Evolutionary conservation across 352 stramenopile genomes (phyloP).

Genomic region (Pythium aristosporum): DNA sequence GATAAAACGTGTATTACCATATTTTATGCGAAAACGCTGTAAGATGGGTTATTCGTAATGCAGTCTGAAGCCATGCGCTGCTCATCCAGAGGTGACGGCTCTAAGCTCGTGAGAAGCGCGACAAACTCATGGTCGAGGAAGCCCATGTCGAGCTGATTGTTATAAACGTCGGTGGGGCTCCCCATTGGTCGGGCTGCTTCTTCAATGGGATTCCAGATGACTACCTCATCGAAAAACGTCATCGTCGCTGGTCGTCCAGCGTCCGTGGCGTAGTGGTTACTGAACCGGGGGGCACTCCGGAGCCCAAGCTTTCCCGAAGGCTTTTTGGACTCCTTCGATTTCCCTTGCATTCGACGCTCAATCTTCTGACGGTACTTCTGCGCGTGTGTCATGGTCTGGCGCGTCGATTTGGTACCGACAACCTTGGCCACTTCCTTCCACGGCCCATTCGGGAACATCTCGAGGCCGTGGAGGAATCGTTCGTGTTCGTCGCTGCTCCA

Average conservation of each 20-base stretch:
- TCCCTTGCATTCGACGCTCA: neutral
- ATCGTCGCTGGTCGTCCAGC: neutral
- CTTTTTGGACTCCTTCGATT: neutral
- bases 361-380: constrained; percentile 6
- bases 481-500: constrained; percentile 5
- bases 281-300: no score
- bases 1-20: no score
- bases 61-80: no score
- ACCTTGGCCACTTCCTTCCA: constrained; percentile 3
- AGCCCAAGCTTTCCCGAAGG: neutral
- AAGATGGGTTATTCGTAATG: no score
- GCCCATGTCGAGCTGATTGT: neutral
- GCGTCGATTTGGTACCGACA: neutral
- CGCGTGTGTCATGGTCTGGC: neutral
- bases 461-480: neutral
- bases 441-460: neutral
- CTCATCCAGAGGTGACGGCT: neutral
- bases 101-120: neutral
- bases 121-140: neutral
- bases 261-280: no score
- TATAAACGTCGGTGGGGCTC: neutral
- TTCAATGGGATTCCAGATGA: neutral
- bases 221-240: neutral
- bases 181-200: neutral
- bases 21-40: no score